Evolutionary conservation across 345 rosid genomes (phyloP).

Genomic region (Dimocarpus longan): DNA sequence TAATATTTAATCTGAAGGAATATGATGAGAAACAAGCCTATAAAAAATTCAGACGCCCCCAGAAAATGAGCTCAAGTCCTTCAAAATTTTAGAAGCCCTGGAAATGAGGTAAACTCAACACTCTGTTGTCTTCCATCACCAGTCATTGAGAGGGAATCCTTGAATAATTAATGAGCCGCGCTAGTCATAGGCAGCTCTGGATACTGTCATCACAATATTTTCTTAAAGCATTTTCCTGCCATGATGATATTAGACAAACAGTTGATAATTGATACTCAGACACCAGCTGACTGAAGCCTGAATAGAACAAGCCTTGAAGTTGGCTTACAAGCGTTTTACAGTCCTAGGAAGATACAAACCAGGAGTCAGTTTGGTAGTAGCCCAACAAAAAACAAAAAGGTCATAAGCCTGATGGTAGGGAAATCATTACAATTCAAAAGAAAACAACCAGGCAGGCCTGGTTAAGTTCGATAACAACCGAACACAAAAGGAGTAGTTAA

Average conservation of each 20-base stretch:
- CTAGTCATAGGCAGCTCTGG: neutral
- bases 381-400: constrained; percentile 13
- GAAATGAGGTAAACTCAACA: neutral
- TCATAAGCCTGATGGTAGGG: neutral
- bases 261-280: neutral
- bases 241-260: neutral
- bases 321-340: neutral
- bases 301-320: neutral
- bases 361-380: constrained; percentile 11
- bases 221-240: neutral
- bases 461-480: neutral
- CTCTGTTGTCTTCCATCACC: neutral
- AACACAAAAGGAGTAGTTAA: constrained; percentile 20
- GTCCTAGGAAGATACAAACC: constrained; percentile 1
- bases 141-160: neutral
- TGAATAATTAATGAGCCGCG: neutral
- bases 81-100: neutral
- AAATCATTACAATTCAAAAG: neutral
- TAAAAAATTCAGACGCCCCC: neutral
- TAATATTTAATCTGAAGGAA: too few species aligned
- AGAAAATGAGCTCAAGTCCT: neutral
- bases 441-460: neutral
- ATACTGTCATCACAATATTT: neutral
- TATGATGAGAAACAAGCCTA: neutral
- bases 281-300: neutral